A percentile compares a stretch with the other conserved stretches of the same genome.
These are phyloP conservation scores for Lactuca sativa DNA, from an alignment of 129 eudicot genomes.

Conservation along the genomic window DNA sequence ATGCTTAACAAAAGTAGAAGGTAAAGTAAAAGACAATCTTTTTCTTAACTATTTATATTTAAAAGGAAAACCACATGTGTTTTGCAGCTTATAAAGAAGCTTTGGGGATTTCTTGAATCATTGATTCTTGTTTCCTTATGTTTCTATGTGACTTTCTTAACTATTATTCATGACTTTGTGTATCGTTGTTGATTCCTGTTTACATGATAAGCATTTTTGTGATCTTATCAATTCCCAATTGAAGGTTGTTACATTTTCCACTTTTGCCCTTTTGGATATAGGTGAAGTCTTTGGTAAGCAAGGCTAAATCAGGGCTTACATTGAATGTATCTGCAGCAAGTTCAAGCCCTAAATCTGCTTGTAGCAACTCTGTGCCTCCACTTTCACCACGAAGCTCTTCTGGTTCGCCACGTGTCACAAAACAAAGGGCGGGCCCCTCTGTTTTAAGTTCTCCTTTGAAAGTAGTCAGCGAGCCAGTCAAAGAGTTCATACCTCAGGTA, in stretches of 20 bases:
- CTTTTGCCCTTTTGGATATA: slow-evolving; percentile 3
- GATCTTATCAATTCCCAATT: not conserved
- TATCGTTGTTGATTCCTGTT: not conserved
- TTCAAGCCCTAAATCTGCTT: slow-evolving; percentile 45
- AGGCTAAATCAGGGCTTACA: slow-evolving; percentile 50
- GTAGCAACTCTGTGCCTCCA: slow-evolving; percentile 50
- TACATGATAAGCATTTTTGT: not conserved
- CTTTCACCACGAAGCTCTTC: slow-evolving; percentile 72
- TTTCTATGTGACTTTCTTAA: too few species aligned
- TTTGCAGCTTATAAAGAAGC: too few species aligned
- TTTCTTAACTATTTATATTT: too few species aligned
- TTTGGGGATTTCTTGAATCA: not conserved
- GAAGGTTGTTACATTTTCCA: not conserved
- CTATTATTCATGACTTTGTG: not conserved
- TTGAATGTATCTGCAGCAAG: slow-evolving; percentile 44
- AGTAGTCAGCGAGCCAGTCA: slow-evolving; percentile 45
- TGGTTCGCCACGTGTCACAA: slow-evolving; percentile 57
- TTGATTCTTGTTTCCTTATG: too few species aligned
- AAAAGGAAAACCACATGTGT: too few species aligned
- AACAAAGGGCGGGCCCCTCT: slow-evolving; percentile 52
- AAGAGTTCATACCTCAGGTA: slow-evolving; percentile 68
- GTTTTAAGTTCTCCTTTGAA: slow-evolving; percentile 59
- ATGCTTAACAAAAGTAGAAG: not conserved
- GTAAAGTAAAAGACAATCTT: not conserved
- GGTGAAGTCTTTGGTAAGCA: slow-evolving; percentile 61